Conservation (phyloP, 371 early-diverging fungal genomes). For the Smittium mucronatum region DNA sequence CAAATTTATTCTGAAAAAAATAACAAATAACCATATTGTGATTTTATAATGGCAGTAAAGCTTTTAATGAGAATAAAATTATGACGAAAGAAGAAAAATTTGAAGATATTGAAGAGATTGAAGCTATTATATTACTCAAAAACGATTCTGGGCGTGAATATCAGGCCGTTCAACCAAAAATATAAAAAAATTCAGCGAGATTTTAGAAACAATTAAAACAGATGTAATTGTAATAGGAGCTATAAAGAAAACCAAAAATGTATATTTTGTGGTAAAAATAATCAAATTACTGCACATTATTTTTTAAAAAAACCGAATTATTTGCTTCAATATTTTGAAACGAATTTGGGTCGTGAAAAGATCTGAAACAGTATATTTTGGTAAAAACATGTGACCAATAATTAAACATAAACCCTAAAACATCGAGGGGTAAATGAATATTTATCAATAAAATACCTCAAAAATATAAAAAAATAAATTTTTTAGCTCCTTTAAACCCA, state of each 20-base stretch:
- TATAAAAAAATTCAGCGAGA: neutral
- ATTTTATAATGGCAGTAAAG: neutral
- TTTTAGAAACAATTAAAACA: neutral
- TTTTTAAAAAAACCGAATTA: neutral
- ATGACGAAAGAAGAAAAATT: neutral
- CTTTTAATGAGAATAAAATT: neutral
- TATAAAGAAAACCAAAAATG: neutral
- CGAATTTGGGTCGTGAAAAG: neutral
- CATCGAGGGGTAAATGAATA: no score
- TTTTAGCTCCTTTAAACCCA: neutral
- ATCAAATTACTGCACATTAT: neutral
- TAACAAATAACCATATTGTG: neutral
- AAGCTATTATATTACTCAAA: neutral
- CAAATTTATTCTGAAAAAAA: neutral
- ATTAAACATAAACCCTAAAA: neutral
- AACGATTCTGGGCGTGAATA: neutral
- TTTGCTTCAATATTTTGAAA: neutral
- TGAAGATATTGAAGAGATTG: neutral
- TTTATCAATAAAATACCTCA: neutral
- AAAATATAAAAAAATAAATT: neutral
- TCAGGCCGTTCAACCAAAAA: neutral
- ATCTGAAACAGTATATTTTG: neutral
- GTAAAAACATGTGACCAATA: neutral
- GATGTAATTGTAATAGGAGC: neutral
- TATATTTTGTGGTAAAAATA: neutral